Conservation (phyloP, 441 rosid species). For the Adansonia grandidieri region DNA sequence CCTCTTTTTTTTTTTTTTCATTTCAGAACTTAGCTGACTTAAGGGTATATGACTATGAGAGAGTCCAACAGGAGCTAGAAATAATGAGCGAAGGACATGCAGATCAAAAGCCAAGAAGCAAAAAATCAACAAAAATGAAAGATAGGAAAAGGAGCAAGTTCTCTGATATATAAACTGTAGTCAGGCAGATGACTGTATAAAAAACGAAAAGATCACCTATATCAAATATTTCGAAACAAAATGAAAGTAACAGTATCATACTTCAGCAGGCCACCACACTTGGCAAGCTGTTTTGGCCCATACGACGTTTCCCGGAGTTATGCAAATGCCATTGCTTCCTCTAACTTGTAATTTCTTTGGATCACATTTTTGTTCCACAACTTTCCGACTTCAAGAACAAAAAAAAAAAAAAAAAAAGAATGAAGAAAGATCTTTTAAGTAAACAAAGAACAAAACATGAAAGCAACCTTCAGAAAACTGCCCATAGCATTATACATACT, state of each 20-base stretch:
- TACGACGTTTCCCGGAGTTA: constrained; percentile 20
- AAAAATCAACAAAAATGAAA: constrained; percentile 7
- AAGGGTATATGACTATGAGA: background rate
- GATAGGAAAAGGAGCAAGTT: background rate
- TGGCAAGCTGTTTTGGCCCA: constrained; percentile 26
- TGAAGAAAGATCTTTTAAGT: background rate
- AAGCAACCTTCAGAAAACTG: constrained; percentile 18
- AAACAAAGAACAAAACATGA: background rate
- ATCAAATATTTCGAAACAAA: background rate
- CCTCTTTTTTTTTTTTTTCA: background rate
- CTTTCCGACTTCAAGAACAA: background rate
- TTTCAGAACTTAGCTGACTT: background rate
- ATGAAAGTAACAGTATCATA: background rate
- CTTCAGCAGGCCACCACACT: constrained; percentile 29
- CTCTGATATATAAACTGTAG: background rate
- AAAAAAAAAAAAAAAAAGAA: background rate
- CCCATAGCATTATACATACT: constrained; percentile 19
- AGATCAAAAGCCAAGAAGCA: background rate
- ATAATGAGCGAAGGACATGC: background rate
- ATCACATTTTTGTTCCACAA: constrained; percentile 13
- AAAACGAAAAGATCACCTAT: background rate
- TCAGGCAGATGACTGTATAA: background rate
- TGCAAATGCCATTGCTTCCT: constrained; percentile 23
- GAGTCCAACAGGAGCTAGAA: background rate
- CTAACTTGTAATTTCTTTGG: constrained; percentile 4